Percentiles rank a stretch among this genome's conserved stretches.
phyloP scores from a whole-genome alignment of 352 stramenopile species.

The Phytophthora macrochlamydospora region DNA sequence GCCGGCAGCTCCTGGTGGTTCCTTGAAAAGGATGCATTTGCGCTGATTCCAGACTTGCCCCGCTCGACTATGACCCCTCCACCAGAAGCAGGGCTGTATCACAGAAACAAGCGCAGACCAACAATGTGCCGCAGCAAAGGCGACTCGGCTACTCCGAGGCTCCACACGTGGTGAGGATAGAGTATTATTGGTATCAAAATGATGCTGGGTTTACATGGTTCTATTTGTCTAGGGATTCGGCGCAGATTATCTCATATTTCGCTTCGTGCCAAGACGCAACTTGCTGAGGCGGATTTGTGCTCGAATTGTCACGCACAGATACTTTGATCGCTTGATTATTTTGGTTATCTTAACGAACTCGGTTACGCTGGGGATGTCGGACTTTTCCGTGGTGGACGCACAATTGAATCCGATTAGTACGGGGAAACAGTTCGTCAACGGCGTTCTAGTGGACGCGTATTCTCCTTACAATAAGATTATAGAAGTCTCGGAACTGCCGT shows the following conservation, averaged over 20 bases:
- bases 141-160: slow-evolving; percentile 22
- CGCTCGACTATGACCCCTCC: slow-evolving; percentile 35
- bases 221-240: slow-evolving; percentile 38
- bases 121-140: slow-evolving; percentile 8
- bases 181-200: not conserved
- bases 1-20: slow-evolving; percentile 39
- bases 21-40: slow-evolving; percentile 46
- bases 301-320: slow-evolving; percentile 44
- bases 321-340: slow-evolving; percentile 88
- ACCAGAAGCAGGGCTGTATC: slow-evolving; percentile 31
- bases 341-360: slow-evolving; percentile 87
- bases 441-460: slow-evolving; percentile 38
- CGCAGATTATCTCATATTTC: slow-evolving; percentile 52
- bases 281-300: slow-evolving; percentile 54
- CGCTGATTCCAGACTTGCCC: slow-evolving; percentile 36
- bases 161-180: slow-evolving; percentile 14
- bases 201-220: not conserved
- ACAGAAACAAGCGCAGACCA: slow-evolving; percentile 3
- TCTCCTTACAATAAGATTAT: slow-evolving; percentile 62
- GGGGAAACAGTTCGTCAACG: slow-evolving; percentile 42
- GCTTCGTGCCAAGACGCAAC: slow-evolving; percentile 49
- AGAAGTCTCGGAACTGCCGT: slow-evolving; percentile 72
- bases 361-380: slow-evolving; percentile 78
- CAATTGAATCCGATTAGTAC: slow-evolving; percentile 61
- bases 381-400: slow-evolving; percentile 76